These are phyloP conservation scores for Saccharomyces hybrid DNA, from an alignment of 1,139 yeast species.

Conservation along the genomic window DNA sequence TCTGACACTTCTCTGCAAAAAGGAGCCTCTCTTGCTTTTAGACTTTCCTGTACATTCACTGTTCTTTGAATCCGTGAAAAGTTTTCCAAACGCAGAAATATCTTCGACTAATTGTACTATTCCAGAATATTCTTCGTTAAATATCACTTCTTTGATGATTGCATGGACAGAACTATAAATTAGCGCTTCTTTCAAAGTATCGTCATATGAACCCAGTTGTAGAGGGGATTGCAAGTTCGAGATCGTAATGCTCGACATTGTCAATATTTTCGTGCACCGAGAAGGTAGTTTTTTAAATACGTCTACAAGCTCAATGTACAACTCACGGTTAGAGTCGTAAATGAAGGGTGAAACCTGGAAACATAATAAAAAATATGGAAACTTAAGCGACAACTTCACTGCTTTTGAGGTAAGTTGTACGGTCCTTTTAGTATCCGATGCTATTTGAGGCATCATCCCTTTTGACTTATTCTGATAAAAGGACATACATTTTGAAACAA, in stretches of 20 bases:
- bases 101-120: constrained; percentile 9
- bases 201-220: constrained; percentile 9
- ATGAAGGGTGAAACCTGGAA: background rate
- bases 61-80: background rate
- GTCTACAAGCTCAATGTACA: background rate
- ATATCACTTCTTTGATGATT: constrained; percentile 12
- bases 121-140: constrained; percentile 9
- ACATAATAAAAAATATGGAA: background rate
- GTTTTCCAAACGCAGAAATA: constrained; percentile 1
- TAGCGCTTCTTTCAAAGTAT: constrained; percentile 6
- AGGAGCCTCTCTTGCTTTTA: constrained; percentile 1
- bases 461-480: background rate
- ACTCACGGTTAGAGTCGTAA: background rate
- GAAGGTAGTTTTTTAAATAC: background rate
- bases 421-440: background rate
- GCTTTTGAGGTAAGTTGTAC: background rate
- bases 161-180: constrained; percentile 1
- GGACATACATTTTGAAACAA: background rate
- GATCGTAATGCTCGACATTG: constrained; percentile 4
- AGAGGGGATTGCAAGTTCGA: constrained; percentile 5
- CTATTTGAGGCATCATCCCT: background rate
- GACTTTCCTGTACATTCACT: constrained; percentile 2
- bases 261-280: constrained; percentile 1
- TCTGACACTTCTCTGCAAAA: constrained; percentile 21
- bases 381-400: background rate